Evolutionary conservation across 2,329 filamentous ascomycete genomes (phyloP).

Genomic region (Phialophora macrospora): DNA sequence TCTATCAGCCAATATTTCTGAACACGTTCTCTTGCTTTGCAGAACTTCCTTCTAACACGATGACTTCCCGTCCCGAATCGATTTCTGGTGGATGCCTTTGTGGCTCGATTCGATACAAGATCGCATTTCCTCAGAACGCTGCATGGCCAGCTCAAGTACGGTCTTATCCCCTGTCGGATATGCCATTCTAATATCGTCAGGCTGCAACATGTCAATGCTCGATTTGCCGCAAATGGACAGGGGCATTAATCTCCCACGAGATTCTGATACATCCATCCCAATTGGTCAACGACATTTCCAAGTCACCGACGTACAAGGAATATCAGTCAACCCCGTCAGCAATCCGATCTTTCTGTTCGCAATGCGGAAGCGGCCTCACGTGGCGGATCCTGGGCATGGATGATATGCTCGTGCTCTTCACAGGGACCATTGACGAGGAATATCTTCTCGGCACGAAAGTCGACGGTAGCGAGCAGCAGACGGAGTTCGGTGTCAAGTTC

Average conservation of each 20-base stretch:
- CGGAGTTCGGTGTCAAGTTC: constrained; percentile 30
- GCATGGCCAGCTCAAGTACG: constrained; percentile 31
- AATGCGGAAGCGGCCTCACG: constrained; percentile 31
- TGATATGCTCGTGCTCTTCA: constrained; percentile 26
- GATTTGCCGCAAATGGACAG: constrained; percentile 33
- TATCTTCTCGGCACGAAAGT: constrained; percentile 30
- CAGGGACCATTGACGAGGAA: constrained; percentile 31
- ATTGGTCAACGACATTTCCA: constrained; percentile 27
- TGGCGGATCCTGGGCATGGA: constrained; percentile 30
- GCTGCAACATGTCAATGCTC: constrained; percentile 30
- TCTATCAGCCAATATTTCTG: neutral
- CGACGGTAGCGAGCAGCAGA: constrained; percentile 26
- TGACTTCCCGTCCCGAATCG: constrained; percentile 22
- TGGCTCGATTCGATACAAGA: constrained; percentile 31
- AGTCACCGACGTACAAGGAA: constrained; percentile 27
- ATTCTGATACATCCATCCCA: constrained; percentile 28
- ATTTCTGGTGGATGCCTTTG: constrained; percentile 31
- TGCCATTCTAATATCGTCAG: constrained; percentile 12
- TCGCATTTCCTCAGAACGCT: constrained; percentile 19
- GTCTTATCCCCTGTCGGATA: neutral
- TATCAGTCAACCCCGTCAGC: constrained; percentile 27
- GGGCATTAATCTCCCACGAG: constrained; percentile 28
- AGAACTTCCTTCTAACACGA: neutral
- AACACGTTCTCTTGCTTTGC: neutral
- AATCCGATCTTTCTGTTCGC: constrained; percentile 28